phyloP scores from a whole-genome alignment of 2,329 filamentous ascomycete genomes.

The Claviceps sp. region DNA sequence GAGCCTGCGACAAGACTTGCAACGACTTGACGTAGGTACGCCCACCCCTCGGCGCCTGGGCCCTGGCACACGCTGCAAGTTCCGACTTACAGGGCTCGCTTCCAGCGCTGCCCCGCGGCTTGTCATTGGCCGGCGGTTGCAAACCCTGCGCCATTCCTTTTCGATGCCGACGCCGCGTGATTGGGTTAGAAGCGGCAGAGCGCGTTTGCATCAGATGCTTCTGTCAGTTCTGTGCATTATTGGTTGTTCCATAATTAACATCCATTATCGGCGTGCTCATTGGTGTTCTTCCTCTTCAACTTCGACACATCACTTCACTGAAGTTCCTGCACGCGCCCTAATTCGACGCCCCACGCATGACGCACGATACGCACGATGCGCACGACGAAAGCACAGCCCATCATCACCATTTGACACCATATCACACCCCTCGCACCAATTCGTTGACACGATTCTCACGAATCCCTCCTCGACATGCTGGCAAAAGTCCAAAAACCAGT shows the following conservation, averaged over 20 bases:
- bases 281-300: too few relatives aligned
- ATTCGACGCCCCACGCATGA: background rate
- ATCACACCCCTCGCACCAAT: too few relatives aligned
- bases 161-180: slow-evolving; percentile 4
- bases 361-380: background rate
- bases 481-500: too few relatives aligned
- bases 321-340: background rate
- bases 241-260: too few relatives aligned
- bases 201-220: background rate
- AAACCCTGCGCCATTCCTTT: slow-evolving; percentile 10
- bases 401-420: background rate
- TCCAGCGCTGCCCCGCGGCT: slow-evolving; percentile 18
- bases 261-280: too few relatives aligned
- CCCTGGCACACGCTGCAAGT: slow-evolving; percentile 17
- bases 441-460: too few relatives aligned
- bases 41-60: too few relatives aligned
- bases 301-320: background rate
- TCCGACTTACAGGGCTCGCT: slow-evolving; percentile 16
- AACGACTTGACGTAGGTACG: too few relatives aligned
- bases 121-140: slow-evolving; percentile 9
- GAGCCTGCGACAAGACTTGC: too few relatives aligned
- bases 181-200: slow-evolving; percentile 2
- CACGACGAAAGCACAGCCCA: background rate
- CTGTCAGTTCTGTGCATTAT: background rate
- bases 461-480: too few relatives aligned